These are phyloP conservation scores for Coniferiporia sulphurascens DNA, from an alignment of 1,284 basidiomycete species.

Conservation along the genomic window DNA sequence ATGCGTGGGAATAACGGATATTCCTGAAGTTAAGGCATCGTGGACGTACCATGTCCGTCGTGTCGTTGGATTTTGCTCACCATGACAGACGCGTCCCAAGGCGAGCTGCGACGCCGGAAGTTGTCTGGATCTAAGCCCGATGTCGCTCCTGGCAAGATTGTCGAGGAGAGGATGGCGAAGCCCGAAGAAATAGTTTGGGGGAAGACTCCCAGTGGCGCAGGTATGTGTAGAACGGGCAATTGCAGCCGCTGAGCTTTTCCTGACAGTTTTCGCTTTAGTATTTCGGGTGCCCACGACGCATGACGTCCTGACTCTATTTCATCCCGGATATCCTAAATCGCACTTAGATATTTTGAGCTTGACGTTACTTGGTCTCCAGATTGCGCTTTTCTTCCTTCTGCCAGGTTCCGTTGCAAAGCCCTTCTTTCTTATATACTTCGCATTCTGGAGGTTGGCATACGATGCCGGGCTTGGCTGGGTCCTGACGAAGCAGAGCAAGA, in stretches of 20 bases:
- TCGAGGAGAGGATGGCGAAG: conserved; percentile 9
- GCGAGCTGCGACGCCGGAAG: conserved; percentile 12
- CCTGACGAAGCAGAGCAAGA: conserved; percentile 90
- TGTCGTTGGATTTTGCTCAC: not conserved
- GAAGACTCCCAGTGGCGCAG: conserved; percentile 79
- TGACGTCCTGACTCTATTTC: conserved; percentile 89
- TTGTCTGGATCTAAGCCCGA: conserved; percentile 1
- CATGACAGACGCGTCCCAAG: conserved; percentile 6
- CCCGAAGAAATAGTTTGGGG: conserved; percentile 76
- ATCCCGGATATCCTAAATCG: conserved; percentile 87
- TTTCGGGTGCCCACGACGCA: conserved; percentile 95
- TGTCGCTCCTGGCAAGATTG: not conserved
- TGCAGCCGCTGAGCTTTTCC: not conserved
- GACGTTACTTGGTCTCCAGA: conserved; percentile 71
- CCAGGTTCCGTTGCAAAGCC: conserved; percentile 49
- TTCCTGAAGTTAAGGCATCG: too few species aligned
- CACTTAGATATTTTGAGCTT: conserved; percentile 89
- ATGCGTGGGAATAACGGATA: conserved; percentile 7
- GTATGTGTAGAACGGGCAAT: conserved; percentile 39
- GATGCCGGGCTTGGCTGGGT: conserved; percentile 93
- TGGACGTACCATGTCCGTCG: too few species aligned
- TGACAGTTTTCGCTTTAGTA: conserved; percentile 44
- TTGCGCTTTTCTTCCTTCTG: conserved; percentile 70
- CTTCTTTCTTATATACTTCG: conserved; percentile 85
- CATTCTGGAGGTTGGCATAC: conserved; percentile 91